Evolutionary conservation across 257 asterid species (phyloP), one percentile per base, ranked within the genome.

Genomic region (Nemophila menziesii): DNA sequence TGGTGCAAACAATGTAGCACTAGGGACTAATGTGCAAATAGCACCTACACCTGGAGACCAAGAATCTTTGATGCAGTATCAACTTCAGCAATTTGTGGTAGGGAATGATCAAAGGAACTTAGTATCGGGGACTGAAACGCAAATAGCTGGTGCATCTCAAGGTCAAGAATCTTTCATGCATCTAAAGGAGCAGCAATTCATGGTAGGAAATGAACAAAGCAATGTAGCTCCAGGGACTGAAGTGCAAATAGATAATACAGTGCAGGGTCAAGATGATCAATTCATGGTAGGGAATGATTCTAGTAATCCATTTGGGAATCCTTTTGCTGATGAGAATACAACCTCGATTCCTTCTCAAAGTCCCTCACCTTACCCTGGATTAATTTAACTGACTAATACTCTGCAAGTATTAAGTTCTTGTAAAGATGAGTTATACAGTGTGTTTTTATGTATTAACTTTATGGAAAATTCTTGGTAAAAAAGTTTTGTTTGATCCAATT

Each of bases 301-400:
- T 1, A 6, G 55, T 7, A 60, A 46, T 17, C 67, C 63, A 21
- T 57, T 72, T 13, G 78, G 64, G 37, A 70, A 81, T 57, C 90
- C 93, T 15, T 78, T 78, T 44, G 44, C 29, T 14, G 73, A 69
- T 24, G 72, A 60, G 63, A 56, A 40, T 48, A 14, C 59, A 1
- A 20, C 55, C 38, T 49, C 79, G 16, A 18, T 43, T 46, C 64
- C 54, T 10, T 62, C 70, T 46, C 67, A 57, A 55, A 64, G 37
- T 46, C 61, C 52, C 15, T 11, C 68, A 14, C 51, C 54, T 12
- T 34, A 42, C 16, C 40, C 54, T 38, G 64, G 76, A 55, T 60
- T 70, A 16, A 62, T 71, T 41, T 70, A 50, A 68, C 39, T 43
- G n/a, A n/a, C n/a, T n/a, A n/a, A n/a, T n/a, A n/a, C n/a, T n/a